These are phyloP conservation scores for Cercospora sesami DNA, from an alignment of 2,329 filamentous ascomycete genomes.

Conservation along the genomic window DNA sequence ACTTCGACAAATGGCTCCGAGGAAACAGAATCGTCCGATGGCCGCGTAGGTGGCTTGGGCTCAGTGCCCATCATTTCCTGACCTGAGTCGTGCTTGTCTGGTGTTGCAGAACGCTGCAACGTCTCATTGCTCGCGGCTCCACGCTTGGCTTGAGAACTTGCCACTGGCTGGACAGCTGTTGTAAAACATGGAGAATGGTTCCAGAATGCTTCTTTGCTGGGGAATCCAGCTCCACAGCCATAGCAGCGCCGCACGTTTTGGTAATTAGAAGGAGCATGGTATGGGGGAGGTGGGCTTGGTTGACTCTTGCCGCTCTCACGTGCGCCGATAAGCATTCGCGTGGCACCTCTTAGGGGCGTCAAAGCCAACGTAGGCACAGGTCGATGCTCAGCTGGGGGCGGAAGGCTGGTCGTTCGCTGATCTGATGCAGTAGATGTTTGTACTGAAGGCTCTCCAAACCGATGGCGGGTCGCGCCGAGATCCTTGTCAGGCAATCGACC, in stretches of 20 bases:
- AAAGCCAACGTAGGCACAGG: background rate
- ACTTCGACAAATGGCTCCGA: background rate
- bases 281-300: background rate
- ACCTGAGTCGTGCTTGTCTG: conserved; percentile 4
- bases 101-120: background rate
- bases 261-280: background rate
- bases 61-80: background rate
- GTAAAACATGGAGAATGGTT: conserved; percentile 10
- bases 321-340: background rate
- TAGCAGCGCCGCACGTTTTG: conserved; percentile 3
- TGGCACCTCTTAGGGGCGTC: background rate
- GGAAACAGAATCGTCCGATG: background rate
- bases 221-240: conserved; percentile 1
- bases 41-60: background rate
- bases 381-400: background rate
- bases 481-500: background rate
- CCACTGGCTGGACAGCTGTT: background rate
- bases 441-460: background rate
- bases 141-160: background rate
- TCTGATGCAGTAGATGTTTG: background rate
- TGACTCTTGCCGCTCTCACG: background rate
- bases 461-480: background rate
- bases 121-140: background rate
- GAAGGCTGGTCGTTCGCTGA: background rate
- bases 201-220: conserved; percentile 1